Conservation (phyloP, 1,284 basidiomycete genomes). For the Uromyces viciae-fabae region DNA sequence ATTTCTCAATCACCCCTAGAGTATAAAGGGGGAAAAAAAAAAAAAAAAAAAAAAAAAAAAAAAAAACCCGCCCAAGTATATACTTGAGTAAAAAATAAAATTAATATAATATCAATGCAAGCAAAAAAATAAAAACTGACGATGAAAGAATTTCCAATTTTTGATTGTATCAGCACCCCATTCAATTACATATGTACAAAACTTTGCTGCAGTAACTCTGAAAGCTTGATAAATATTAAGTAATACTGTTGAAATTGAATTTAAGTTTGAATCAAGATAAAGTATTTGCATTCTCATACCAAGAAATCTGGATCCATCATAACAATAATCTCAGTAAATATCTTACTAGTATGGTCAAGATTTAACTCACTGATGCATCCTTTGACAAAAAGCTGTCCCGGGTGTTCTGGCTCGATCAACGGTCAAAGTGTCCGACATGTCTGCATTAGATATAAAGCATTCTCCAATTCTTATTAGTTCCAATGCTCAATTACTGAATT, state of each 20-base stretch:
- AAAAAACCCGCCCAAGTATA: too few species aligned
- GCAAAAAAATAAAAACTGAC: constrained; percentile 56
- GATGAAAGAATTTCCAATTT: constrained; percentile 61
- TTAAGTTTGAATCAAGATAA: constrained; percentile 72
- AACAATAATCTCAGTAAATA: too few species aligned
- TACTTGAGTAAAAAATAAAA: background rate
- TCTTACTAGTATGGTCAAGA: too few species aligned
- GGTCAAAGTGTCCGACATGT: constrained; percentile 40
- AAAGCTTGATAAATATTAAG: constrained; percentile 83
- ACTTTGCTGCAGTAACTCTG: constrained; percentile 79
- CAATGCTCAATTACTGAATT: too few species aligned
- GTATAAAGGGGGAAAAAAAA: background rate
- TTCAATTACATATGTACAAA: constrained; percentile 71
- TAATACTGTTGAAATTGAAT: constrained; percentile 64
- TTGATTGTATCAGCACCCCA: constrained; percentile 61
- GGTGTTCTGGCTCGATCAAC: constrained; percentile 33
- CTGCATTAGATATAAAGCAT: constrained; percentile 1
- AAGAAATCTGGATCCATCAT: constrained; percentile 58
- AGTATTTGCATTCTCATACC: constrained; percentile 68
- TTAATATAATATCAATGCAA: background rate
- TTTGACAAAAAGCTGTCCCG: constrained; percentile 28
- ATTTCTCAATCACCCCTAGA: constrained; percentile 27
- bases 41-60: background rate
- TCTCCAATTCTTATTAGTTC: background rate
- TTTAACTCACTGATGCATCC: constrained; percentile 31